phyloP scores from a whole-genome alignment of 1,284 basidiomycete species.

The Omphalotus olearius region DNA sequence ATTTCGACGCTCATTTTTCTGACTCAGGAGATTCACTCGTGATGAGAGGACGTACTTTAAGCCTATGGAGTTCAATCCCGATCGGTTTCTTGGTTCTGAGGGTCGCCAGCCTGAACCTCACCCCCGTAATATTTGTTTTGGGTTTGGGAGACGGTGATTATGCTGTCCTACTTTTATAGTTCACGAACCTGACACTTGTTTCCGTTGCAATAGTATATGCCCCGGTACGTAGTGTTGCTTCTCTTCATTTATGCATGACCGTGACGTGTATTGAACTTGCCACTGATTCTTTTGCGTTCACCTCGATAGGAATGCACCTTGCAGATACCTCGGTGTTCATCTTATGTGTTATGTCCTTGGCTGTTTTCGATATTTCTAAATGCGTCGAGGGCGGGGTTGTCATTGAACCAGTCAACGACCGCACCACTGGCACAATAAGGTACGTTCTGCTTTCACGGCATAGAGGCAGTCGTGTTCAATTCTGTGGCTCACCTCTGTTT shows the following conservation, averaged over 20 bases:
- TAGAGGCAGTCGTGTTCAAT: neutral
- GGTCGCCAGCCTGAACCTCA: constrained; percentile 34
- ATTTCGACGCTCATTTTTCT: neutral
- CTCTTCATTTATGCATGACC: constrained; percentile 1
- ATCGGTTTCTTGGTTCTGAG: constrained; percentile 38
- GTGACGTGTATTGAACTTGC: too few relatives aligned
- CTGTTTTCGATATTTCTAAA: constrained; percentile 49
- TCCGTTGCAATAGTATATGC: constrained; percentile 37
- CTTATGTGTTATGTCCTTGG: constrained; percentile 47
- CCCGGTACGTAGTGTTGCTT: constrained; percentile 37
- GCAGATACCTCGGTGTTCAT: constrained; percentile 57
- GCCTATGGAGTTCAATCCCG: constrained; percentile 41
- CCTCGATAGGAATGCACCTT: constrained; percentile 40
- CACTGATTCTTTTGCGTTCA: constrained; percentile 11
- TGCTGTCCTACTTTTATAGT: constrained; percentile 11
- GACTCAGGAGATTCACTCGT: constrained; percentile 41
- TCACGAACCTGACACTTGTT: neutral
- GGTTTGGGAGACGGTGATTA: constrained; percentile 50
- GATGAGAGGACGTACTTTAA: constrained; percentile 42
- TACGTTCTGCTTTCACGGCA: constrained; percentile 17
- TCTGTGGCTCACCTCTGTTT: neutral
- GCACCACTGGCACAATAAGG: constrained; percentile 58
- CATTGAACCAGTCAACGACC: constrained; percentile 46
- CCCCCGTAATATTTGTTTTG: constrained; percentile 40
- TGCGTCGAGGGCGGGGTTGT: constrained; percentile 38